Evolutionary conservation across 2,329 filamentous ascomycete genomes (phyloP), one percentile per base, ranked within the genome.

Genomic region (Penicillium sp.): DNA sequence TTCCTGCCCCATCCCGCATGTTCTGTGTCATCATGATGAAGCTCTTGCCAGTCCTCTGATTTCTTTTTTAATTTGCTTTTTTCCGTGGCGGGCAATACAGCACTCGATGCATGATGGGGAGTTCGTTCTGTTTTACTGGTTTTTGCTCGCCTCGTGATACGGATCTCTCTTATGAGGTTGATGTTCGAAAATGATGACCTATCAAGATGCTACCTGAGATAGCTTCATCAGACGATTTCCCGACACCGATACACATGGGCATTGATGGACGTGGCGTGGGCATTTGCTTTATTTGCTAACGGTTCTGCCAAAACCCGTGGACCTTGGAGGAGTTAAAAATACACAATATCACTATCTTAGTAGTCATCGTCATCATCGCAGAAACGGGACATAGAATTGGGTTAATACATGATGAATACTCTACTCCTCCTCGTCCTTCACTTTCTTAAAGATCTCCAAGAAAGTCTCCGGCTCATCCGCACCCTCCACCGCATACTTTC

Each of bases 381-480:
- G 18, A 18, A 18, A 18, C 9, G 8, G 32, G n/a, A 12, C 12
- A 37, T 37, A 37, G 33, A 12, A 20, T 10, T 37, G 12, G 28
- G 28, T 7, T 9, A 29, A 29, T 29, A 9, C 10, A 29, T 29
- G 2, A 12, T 28, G 9, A 5, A 29, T 13, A 9, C 12, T 13
- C 32, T 49, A 49, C 44, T 59, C 44, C 28, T 59, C 48, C 28
- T 70, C 66, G 48, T 62, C 72, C 71, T 81, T 81, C 47, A 87
- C 76, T 61, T 77, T 74, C 54, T 82, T 74, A 66, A 92, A 87
- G 42, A 84, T 71, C 59, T 82, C 75, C 53, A 88, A 67, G 62
- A 91, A 91, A 1, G 78, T 78, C 40, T 76, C 73, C 2, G 83
- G 77, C 51, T 89, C 86, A 70, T 90, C 83, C 1, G 87, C 88